Base-by-base conservation (phyloP, 805 yeast species). In the Saccharomyces kudriavzevii region DNA sequence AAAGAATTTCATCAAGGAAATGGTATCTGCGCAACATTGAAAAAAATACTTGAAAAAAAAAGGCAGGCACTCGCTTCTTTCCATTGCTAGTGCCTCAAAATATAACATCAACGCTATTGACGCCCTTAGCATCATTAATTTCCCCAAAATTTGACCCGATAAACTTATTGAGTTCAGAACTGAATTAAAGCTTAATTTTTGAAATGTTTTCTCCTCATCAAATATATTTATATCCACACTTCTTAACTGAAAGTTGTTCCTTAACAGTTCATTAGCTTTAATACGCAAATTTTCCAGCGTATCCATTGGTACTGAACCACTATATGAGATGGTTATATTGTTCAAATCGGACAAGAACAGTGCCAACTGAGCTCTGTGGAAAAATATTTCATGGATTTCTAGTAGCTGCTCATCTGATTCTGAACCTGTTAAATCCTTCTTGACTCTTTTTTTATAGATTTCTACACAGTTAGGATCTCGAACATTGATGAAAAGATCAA, bases 71-170 rank as follows among this genome's bases (percentile, higher is more conserved):
- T 46, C 50, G 40, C 52, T 52, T 14, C 51, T 48, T 29, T 50
- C 49, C 29, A 49, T 22, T 22, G 54, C 30, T 3, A 50, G 45
- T 20, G 52, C 40, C 49, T 61, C 64, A 27, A 61, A 60, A 52
- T 61, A 58, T n/a, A 56, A 52, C 49, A 61, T 55, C 27, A 61
- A 27, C 13, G 63, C 55, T 54, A 58, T 54, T 14, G 61, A 56
- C 5, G 57, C 51, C 31, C 63, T 56, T 8, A 60, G 54, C 40
- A 59, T 45, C 51, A 60, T 52, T 31, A 58, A 40, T 24, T 55
- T 52, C 26, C 60, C 57, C 47, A 60, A 54, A 24, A 57, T 47
- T n/a, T 55, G 51, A 11, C 56, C 54, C n/a, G 58, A 60, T 49
- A 60, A 47, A 11, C 56, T 48, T n/a, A 49, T 31, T 2, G 56